Evolutionary conservation across 305 asterid genomes (phyloP), one percentile per base, ranked within the genome.

Genomic region (Fraxinus albicans): DNA sequence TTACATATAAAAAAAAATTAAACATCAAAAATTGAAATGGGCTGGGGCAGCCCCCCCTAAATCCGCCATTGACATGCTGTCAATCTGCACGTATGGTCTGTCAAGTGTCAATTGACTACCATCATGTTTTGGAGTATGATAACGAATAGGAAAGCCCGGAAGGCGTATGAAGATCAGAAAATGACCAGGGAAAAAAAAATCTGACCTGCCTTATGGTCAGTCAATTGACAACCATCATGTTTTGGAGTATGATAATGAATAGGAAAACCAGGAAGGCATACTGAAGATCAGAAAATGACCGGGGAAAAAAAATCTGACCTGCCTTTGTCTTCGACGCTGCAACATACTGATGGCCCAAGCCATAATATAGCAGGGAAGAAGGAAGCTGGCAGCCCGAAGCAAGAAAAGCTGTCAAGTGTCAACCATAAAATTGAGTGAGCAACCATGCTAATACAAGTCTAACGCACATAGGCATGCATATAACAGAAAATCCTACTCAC

Each of bases 321-420:
- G 90, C 84, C 91, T 85, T 81, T 90, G 91, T 80, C 93, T 87
- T 42, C 93, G 88, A 40, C 86, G 89, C 74, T 88, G 93, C 83
- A 90, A 67, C 65, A 88, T 38, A 80, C 91, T 88, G 84, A 90
- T 82, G 12, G 88, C 91, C 93, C 91, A 90, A 58, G 89, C 89
- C 89, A 90, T 85, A 75, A 90, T 84, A 73, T 90, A 90, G 87
- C 90, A 88, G 12, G 93, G 93, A 67, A 90, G 89, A 83, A 90
- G 90, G 75, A 90, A 88, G 81, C 89, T 85, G 78, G 88, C 90
- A 44, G 86, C 93, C 23, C 93, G 90, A 55, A 90, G 93, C 89
- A 90, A 70, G 82, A 90, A 90, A 84, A 90, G 88, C 93, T 90
- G 79, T 80, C 33, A 50, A 67, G 40, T 58, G 78, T 72, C 34